Conservation (phyloP, 768 basidiomycete genomes). For the Gautieria morchelliformis region DNA sequence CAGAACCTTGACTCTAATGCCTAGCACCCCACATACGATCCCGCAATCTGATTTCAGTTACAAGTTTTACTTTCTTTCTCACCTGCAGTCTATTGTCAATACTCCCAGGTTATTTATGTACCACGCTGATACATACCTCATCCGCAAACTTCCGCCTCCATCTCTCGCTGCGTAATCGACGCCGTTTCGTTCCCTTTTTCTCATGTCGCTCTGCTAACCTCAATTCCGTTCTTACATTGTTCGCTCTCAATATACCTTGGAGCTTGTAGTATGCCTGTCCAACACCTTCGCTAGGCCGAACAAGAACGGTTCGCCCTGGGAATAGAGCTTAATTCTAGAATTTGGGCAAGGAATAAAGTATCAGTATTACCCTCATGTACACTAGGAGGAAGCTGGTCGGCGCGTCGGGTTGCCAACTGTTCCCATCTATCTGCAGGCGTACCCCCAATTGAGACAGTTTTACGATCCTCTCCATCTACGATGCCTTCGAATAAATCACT, state of each 20-base stretch:
- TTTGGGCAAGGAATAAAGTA: neutral
- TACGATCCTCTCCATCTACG: neutral
- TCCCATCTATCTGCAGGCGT: constrained; percentile 9
- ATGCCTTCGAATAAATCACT: neutral
- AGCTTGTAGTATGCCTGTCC: constrained; percentile 39
- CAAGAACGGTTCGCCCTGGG: constrained; percentile 53
- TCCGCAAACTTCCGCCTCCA: constrained; percentile 76
- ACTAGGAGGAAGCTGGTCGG: neutral
- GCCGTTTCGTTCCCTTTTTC: constrained; percentile 72
- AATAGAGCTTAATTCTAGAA: neutral
- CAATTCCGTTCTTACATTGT: constrained; percentile 45
- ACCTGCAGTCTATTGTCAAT: constrained; percentile 39
- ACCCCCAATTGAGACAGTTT: neutral
- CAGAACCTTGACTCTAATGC: neutral
- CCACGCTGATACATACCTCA: constrained; percentile 40
- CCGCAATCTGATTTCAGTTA: constrained; percentile 45
- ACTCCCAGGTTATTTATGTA: constrained; percentile 7
- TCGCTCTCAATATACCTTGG: constrained; percentile 40
- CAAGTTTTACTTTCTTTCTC: constrained; percentile 72
- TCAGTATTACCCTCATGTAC: neutral
- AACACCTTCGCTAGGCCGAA: constrained; percentile 33
- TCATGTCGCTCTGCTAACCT: constrained; percentile 55
- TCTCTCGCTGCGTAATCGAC: constrained; percentile 62
- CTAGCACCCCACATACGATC: constrained; percentile 8
- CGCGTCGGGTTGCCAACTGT: neutral